These are phyloP conservation scores for Trichoderma brevicompactum DNA, from an alignment of 2,329 filamentous ascomycete genomes.

Conservation along the genomic window DNA sequence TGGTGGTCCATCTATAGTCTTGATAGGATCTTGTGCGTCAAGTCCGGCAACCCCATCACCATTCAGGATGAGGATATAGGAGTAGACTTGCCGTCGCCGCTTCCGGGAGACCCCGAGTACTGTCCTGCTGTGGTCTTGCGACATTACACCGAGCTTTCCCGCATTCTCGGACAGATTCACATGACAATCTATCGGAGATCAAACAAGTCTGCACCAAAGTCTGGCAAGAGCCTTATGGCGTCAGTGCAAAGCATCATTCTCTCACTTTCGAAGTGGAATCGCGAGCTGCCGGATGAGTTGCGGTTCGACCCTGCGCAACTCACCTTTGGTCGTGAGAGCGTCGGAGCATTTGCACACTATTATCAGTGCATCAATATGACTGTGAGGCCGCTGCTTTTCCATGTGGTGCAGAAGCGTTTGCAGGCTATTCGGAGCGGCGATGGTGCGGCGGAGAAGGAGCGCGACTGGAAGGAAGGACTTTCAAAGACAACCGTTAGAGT, in stretches of 20 bases:
- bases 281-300: constrained; percentile 51
- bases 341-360: constrained; percentile 59
- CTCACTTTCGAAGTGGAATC: constrained; percentile 55
- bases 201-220: constrained; percentile 41
- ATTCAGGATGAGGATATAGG: constrained; percentile 59
- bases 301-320: constrained; percentile 53
- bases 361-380: constrained; percentile 64
- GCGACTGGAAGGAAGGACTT: constrained; percentile 46
- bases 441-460: constrained; percentile 38
- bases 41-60: constrained; percentile 58
- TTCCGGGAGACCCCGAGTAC: constrained; percentile 45
- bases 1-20: constrained; percentile 64
- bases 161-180: constrained; percentile 55
- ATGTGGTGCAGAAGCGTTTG: constrained; percentile 56
- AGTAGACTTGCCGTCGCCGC: constrained; percentile 41
- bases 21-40: constrained; percentile 57
- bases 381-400: constrained; percentile 56
- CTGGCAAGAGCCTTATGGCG: constrained; percentile 52
- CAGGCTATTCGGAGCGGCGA: constrained; percentile 33
- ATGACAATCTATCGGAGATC: constrained; percentile 54
- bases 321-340: constrained; percentile 53
- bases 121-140: constrained; percentile 54
- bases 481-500: constrained; percentile 53
- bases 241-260: constrained; percentile 57
- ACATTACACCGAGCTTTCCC: constrained; percentile 57